phyloP scores from a whole-genome alignment of 768 basidiomycete genomes.

The Cyclocybe aegerita region DNA sequence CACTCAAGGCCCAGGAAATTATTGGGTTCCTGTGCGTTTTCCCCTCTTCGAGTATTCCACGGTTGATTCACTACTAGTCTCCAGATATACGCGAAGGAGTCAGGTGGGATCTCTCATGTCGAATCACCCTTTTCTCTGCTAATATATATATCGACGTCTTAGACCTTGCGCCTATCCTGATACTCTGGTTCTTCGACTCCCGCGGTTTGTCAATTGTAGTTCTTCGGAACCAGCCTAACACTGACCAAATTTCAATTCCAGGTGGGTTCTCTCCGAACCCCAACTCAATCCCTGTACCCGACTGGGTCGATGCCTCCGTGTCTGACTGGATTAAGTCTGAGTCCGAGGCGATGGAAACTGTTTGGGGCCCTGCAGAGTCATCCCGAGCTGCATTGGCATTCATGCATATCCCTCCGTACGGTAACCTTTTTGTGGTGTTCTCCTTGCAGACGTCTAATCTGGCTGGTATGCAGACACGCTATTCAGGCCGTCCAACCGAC shows the following conservation, averaged over 20 bases:
- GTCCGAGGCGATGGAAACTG: constrained; percentile 48
- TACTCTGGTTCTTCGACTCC: constrained; percentile 82
- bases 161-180: constrained; percentile 49
- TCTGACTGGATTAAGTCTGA: constrained; percentile 60
- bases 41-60: background rate
- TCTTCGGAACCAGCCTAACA: background rate
- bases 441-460: background rate
- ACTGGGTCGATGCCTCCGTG: constrained; percentile 70
- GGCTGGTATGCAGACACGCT: constrained; percentile 27
- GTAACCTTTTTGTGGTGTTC: background rate
- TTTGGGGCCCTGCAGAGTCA: constrained; percentile 54
- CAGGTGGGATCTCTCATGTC: constrained; percentile 9
- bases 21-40: constrained; percentile 72
- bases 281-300: constrained; percentile 35
- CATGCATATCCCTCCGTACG: constrained; percentile 76
- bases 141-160: background rate
- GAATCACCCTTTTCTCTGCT: background rate
- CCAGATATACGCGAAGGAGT: constrained; percentile 25
- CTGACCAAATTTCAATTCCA: constrained; percentile 12
- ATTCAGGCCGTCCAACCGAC: constrained; percentile 34
- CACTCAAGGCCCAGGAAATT: constrained; percentile 61
- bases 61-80: background rate
- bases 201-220: constrained; percentile 39
- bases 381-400: constrained; percentile 61
- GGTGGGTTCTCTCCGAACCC: constrained; percentile 51